phyloP scores from a whole-genome alignment of 2,329 filamentous ascomycete genomes.

The Aspergillus pseudoglaucus region DNA sequence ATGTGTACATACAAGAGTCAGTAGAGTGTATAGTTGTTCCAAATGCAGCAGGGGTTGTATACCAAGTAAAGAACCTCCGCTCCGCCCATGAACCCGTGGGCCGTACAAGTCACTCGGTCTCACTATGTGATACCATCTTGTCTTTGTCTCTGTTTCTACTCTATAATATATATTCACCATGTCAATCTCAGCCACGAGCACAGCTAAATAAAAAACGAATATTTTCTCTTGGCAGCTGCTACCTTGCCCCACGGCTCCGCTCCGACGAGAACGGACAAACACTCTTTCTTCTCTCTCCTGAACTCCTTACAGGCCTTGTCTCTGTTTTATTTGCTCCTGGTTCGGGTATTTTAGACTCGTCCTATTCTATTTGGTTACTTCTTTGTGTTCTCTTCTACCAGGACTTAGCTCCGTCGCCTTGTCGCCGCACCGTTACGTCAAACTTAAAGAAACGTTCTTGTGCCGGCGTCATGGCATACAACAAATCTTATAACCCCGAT shows the following conservation, averaged over 20 bases:
- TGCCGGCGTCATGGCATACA: conserved; percentile 76
- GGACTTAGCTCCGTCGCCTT: not conserved
- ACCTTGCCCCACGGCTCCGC: conserved; percentile 20
- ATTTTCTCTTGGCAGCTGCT: conserved; percentile 9
- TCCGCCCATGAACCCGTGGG: not conserved
- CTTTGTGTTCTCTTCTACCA: not conserved
- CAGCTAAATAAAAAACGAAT: no score
- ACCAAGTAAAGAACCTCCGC: not conserved
- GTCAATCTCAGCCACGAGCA: no score
- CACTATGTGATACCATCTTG: no score
- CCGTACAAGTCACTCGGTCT: no score
- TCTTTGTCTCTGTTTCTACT: no score
- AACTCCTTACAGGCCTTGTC: not conserved
- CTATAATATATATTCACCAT: not conserved
- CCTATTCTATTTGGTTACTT: not conserved
- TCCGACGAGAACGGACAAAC: conserved; percentile 6
- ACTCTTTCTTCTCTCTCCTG: conserved; percentile 3
- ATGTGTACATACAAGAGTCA: not conserved
- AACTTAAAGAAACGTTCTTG: not conserved
- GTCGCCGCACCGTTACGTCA: conserved; percentile 17
- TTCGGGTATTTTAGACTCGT: not conserved
- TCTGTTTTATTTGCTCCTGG: not conserved
- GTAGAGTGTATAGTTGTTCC: not conserved
- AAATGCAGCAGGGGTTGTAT: not conserved
- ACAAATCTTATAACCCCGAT: conserved; percentile 86